Conservation (phyloP, 2,329 filamentous ascomycete species). For the Neopestalotiopsis sp. region DNA sequence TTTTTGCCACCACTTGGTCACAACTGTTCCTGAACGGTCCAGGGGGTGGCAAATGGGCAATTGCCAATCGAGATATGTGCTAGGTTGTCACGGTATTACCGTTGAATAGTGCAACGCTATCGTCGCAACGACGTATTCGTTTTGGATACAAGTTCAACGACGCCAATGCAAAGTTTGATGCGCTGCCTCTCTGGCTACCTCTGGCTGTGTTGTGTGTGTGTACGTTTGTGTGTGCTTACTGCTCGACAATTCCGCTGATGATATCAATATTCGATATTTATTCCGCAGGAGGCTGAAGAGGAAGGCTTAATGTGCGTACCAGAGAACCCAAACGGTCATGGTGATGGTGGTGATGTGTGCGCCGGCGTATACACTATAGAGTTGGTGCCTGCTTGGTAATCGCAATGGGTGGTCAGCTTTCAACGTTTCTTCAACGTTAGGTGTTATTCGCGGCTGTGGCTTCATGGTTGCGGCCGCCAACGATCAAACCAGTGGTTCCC, state of each 20-base stretch:
- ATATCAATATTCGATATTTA: not conserved
- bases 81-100: not conserved
- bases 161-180: too few relatives aligned
- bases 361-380: not conserved
- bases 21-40: conserved; percentile 19
- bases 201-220: too few relatives aligned
- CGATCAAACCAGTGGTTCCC: not conserved
- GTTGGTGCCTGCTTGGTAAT: not conserved
- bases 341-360: not conserved
- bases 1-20: conserved; percentile 19
- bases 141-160: not conserved
- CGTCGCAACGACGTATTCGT: not conserved
- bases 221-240: too few relatives aligned
- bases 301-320: not conserved
- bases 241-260: too few relatives aligned
- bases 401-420: not conserved
- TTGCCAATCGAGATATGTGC: not conserved
- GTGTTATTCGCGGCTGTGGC: not conserved
- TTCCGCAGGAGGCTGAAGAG: not conserved
- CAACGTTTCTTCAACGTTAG: not conserved
- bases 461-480: not conserved
- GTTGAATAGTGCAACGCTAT: conserved; percentile 9
- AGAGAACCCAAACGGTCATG: not conserved
- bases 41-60: conserved; percentile 19
- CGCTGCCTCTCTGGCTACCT: too few relatives aligned